Conservation (phyloP, 345 rosid genomes). For the Citrus glauca region DNA sequence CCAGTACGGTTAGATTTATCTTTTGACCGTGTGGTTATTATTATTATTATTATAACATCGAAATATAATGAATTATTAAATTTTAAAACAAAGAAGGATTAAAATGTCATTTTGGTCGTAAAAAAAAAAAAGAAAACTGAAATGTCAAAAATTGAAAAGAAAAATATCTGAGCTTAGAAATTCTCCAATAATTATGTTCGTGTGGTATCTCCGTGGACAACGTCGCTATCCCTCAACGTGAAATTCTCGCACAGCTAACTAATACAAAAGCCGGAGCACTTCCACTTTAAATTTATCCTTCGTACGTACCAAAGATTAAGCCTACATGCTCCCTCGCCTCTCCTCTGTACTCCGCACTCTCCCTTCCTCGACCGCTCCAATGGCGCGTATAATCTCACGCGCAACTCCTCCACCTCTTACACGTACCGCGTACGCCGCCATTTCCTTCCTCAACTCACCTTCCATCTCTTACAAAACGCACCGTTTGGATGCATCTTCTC, state of each 20-base stretch:
- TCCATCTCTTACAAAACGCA: conserved; percentile 10
- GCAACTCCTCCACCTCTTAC: conserved; percentile 26
- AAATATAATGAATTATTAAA: too few relatives aligned
- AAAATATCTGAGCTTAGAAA: too few relatives aligned
- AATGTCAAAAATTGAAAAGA: too few relatives aligned
- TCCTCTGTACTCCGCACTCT: conserved; percentile 39
- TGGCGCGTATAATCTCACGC: conserved; percentile 59
- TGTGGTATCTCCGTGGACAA: not conserved
- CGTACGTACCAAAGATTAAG: too few relatives aligned
- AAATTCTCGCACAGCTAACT: not conserved
- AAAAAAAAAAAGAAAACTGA: too few relatives aligned
- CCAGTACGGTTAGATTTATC: too few relatives aligned
- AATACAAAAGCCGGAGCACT: not conserved
- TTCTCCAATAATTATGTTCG: too few relatives aligned
- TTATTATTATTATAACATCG: too few relatives aligned
- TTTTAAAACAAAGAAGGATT: too few relatives aligned
- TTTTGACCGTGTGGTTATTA: too few relatives aligned
- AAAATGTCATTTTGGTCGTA: too few relatives aligned
- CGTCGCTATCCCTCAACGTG: not conserved
- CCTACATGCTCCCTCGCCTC: conserved; percentile 44
- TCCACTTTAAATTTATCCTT: not conserved
- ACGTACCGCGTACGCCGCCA: conserved; percentile 10
- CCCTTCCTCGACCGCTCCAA: conserved; percentile 16
- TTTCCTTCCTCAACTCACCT: conserved; percentile 1
- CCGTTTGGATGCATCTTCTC: conserved; percentile 16